Evolutionary conservation across 2,329 filamentous ascomycete genomes (phyloP), one percentile per base, ranked within the genome.

Genomic region (Ustilaginoidea virens): DNA sequence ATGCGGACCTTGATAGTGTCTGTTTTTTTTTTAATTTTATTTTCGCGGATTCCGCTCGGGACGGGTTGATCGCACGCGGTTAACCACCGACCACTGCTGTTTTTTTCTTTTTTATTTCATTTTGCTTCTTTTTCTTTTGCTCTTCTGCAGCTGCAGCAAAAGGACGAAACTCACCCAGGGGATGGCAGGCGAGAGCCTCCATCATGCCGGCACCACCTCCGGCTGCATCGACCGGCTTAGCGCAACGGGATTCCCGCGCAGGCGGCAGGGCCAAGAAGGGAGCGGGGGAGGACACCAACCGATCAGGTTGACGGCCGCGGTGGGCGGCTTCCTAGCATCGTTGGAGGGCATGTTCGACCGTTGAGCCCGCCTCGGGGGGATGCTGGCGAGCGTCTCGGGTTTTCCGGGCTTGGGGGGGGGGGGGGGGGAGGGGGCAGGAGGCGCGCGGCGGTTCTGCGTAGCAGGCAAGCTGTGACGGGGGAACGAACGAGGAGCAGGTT

Each of bases 1-100:
- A 98, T 98, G 44, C 90, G 85, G 37, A 98, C 90, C 69, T 98
- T 94, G 64, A 96, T 92, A 35, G 86, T 94, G 56, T 94, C 83
- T 80, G 39, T 25, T 12, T 24, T 24, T 12, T 24, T 13, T 10
- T 21, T 22, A 12, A n/a, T 19, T 20, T 17, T 26, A 14, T n/a
- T n/a, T n/a, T n/a, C n/a, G n/a, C n/a, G n/a, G n/a, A n/a, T n/a
- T n/a, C n/a, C n/a, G n/a, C n/a, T n/a, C n/a, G n/a, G n/a, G n/a
- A n/a, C n/a, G n/a, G n/a, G n/a, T n/a, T n/a, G n/a, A n/a, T n/a
- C n/a, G n/a, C n/a, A n/a, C n/a, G n/a, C n/a, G n/a, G n/a, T n/a
- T n/a, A n/a, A n/a, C n/a, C n/a, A n/a, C 29, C 25, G 18, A 12
- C 10, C 7, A 13, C 14, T 15, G 20, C 7, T 14, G 2, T 24